Evolutionary conservation across 805 yeast species (phyloP), one percentile per base, ranked within the genome.

Genomic region (Barnettozyma californica): DNA sequence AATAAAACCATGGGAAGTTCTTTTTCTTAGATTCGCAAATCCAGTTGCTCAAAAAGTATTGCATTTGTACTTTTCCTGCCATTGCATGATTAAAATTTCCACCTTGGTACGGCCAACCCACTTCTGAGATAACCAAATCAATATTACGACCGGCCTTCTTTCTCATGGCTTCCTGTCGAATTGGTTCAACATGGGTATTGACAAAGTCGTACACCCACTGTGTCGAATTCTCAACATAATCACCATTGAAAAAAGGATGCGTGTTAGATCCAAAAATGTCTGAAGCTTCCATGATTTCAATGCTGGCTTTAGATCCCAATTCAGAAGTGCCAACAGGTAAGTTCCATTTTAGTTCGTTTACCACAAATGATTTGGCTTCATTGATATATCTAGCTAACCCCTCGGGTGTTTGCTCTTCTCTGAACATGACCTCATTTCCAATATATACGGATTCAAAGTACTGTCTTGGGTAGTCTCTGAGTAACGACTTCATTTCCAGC

Each of bases 41-140:
- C 79, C 82, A 83, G 5, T 66, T 65, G 43, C 73, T 63, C 48
- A 83, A 51, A 50, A 84, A 81, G 6, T 49, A 52, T 48, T 79
- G 80, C 56, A 74, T 62, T 42, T 75, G 71, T 7, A 55, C 46
- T 3, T 58, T 52, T 1, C 76, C 76, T 0, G 88, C 86, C 4
- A 61, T 58, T 0, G 89, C 71, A 1, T 64, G 60, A 38, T 66
- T 59, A 48, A 68, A 72, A 1, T 35, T 49, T 0, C 87, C 88
- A 3, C 89, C 90, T 1, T 64, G 68, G 39, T 72, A 77, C 0
- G 90, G 91, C 91, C 90, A 84, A 0, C 89, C 90, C 19, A 83
- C 75, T 53, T 84, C 89, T 0, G 86, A 70, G 1, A 84, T 69
- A 4, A 75, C 66, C 6, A 81, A 27, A 11, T 47, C 47, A 20